Percentiles rank a stretch among this genome's conserved stretches.
These are phyloP conservation scores for Aspergillus sp. DNA, from an alignment of 2,329 filamentous ascomycete genomes.

Conservation along the genomic window DNA sequence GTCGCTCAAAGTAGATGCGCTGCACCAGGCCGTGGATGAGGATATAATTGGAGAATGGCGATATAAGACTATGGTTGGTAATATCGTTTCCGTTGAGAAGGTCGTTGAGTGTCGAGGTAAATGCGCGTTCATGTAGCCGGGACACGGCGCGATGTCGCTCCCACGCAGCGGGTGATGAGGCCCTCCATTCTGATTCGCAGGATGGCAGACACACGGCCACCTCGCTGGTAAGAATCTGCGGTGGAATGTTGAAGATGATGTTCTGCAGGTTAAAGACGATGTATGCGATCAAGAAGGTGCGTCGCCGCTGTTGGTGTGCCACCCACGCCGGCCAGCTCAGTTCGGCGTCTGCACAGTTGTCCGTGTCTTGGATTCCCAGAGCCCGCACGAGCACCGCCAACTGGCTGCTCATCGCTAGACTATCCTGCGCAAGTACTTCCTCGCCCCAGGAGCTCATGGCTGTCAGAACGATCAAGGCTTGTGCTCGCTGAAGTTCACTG, in stretches of 20 bases:
- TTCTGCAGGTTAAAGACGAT: constrained; percentile 32
- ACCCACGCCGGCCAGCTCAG: constrained; percentile 30
- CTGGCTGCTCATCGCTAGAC: neutral
- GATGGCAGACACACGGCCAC: constrained; percentile 28
- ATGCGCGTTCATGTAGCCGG: neutral
- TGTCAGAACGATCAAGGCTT: constrained; percentile 19
- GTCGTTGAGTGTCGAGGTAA: neutral
- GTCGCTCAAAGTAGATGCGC: constrained; percentile 68
- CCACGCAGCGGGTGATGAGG: constrained; percentile 8
- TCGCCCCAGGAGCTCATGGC: constrained; percentile 16
- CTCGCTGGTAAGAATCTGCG: constrained; percentile 28
- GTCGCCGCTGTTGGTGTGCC: constrained; percentile 23
- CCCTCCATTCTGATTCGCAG: constrained; percentile 25
- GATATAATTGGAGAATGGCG: constrained; percentile 65
- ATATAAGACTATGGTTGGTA: constrained; percentile 12
- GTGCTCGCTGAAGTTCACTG: neutral
- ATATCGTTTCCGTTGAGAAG: neutral
- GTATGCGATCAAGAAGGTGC: constrained; percentile 32
- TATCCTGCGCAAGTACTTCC: neutral
- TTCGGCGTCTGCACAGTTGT: neutral
- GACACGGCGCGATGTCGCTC: neutral
- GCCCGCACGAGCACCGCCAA: neutral
- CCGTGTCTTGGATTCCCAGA: neutral
- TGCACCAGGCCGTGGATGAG: constrained; percentile 70
- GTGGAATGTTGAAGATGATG: constrained; percentile 31